These are phyloP conservation scores for Dendrobium catenatum DNA, from an alignment of 106 monocot genomes.

Conservation along the genomic window DNA sequence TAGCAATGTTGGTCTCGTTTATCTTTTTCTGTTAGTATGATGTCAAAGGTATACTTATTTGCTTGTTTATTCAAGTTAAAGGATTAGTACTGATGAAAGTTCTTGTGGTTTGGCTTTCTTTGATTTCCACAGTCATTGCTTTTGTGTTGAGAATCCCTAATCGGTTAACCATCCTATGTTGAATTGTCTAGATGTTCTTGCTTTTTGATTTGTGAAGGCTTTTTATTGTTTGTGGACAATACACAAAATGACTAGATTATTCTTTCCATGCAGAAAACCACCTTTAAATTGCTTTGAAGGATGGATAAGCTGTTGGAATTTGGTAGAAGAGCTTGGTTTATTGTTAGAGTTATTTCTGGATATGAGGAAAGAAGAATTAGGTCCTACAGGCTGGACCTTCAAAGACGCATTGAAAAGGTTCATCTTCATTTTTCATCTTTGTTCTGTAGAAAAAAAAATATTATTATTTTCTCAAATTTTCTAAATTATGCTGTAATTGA, in stretches of 20 bases:
- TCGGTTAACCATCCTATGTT: not conserved
- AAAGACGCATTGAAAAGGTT: slow-evolving; percentile 61
- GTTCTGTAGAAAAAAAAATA: not conserved
- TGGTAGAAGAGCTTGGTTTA: slow-evolving; percentile 85
- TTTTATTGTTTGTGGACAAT: not conserved
- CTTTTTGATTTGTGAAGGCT: not conserved
- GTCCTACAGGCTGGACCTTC: slow-evolving; percentile 68
- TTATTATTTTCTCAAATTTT: not conserved
- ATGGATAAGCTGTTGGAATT: slow-evolving; percentile 77
- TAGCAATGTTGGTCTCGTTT: not conserved
- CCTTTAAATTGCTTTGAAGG: not conserved
- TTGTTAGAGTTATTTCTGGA: slow-evolving; percentile 66
- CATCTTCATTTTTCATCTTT: not conserved
- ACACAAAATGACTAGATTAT: not conserved
- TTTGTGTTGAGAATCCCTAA: not conserved
- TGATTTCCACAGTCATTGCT: not conserved
- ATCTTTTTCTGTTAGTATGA: not conserved
- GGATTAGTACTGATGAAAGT: not conserved
- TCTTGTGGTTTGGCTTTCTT: not conserved
- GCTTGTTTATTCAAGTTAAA: not conserved
- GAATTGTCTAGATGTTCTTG: not conserved
- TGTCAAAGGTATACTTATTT: not conserved
- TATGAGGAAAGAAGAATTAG: slow-evolving; percentile 86
- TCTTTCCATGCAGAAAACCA: not conserved
- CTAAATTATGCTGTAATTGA: not conserved